A percentile compares a stretch with the other conserved stretches of the same genome.
Evolutionary conservation across 2,329 filamentous ascomycete species (phyloP).

Genomic region (Penicillium janthinellum): DNA sequence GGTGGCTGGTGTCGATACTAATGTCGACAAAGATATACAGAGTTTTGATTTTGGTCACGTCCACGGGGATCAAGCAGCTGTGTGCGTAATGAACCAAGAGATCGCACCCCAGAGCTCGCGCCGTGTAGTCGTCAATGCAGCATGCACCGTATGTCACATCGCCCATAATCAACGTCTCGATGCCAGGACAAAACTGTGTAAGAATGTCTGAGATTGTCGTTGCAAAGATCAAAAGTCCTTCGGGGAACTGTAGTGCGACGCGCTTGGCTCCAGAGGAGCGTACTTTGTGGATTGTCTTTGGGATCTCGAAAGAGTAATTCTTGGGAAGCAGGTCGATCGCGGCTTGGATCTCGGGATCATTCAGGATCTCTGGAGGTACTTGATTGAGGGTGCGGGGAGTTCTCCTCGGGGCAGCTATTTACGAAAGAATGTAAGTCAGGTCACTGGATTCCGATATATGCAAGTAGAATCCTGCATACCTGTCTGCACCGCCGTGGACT

Average conservation of each 20-base stretch:
- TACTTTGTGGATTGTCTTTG: slow-evolving; percentile 95
- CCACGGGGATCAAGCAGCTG: slow-evolving; percentile 92
- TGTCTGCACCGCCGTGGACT: slow-evolving; percentile 56
- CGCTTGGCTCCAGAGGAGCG: slow-evolving; percentile 75
- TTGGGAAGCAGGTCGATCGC: slow-evolving; percentile 83
- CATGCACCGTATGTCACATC: slow-evolving; percentile 98
- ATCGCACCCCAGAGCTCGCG: slow-evolving; percentile 89
- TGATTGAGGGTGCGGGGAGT: slow-evolving; percentile 83
- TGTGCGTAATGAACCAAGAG: slow-evolving; percentile 96
- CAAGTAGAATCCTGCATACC: slow-evolving; percentile 28
- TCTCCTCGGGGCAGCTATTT: slow-evolving; percentile 68
- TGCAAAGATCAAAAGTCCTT: slow-evolving; percentile 90
- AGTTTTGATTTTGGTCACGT: slow-evolving; percentile 94
- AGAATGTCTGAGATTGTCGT: slow-evolving; percentile 98
- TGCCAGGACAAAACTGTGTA: slow-evolving; percentile 87
- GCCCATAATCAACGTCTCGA: slow-evolving; percentile 96
- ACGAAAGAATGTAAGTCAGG: slow-evolving; percentile 12
- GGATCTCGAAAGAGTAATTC: slow-evolving; percentile 99
- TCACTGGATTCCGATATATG: slow-evolving; percentile 10
- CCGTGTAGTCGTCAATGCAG: slow-evolving; percentile 98
- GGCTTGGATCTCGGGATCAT: slow-evolving; percentile 81
- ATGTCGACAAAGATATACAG: slow-evolving; percentile 99
- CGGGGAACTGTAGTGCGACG: slow-evolving; percentile 95
- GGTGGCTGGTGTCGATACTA: slow-evolving; percentile 85
- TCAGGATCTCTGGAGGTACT: slow-evolving; percentile 81